Percentiles rank a stretch among this genome's conserved stretches.
Evolutionary conservation across 495 filamentous ascomycete species (phyloP).

Genomic region (Penicillium cosmopolitanum): DNA sequence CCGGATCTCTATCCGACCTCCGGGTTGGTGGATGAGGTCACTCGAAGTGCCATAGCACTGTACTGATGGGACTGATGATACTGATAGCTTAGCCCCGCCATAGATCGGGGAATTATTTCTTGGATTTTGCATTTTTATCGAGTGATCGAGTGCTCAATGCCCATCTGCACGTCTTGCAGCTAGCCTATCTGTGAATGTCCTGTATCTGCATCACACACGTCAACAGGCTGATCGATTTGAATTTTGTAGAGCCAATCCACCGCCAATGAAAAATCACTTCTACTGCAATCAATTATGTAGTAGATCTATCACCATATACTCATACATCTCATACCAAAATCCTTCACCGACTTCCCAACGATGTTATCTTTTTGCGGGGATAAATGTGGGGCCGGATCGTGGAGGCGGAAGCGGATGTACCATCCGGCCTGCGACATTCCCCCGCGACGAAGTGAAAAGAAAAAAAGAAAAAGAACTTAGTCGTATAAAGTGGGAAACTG

Average conservation of each 20-base stretch:
- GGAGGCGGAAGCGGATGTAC: conserved; percentile 29
- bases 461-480: neutral
- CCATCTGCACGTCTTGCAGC: neutral
- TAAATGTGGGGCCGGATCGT: conserved; percentile 24
- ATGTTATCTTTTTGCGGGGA: neutral
- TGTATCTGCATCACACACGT: conserved; percentile 1
- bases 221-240: neutral
- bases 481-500: conserved; percentile 1
- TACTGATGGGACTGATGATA: too few species aligned
- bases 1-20: conserved; percentile 30
- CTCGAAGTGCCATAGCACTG: neutral
- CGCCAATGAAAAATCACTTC: too few species aligned
- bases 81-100: too few species aligned
- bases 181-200: neutral
- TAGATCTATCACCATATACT: neutral
- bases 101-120: too few species aligned
- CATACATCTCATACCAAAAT: too few species aligned
- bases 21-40: conserved; percentile 8
- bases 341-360: too few species aligned
- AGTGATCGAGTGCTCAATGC: too few species aligned
- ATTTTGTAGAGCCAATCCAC: neutral
- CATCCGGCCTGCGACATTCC: conserved; percentile 21
- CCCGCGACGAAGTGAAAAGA: conserved; percentile 11
- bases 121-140: too few species aligned
- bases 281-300: conserved; percentile 1